Evolutionary conservation across 805 yeast genomes (phyloP).

Genomic region (Starmerella bombicola): DNA sequence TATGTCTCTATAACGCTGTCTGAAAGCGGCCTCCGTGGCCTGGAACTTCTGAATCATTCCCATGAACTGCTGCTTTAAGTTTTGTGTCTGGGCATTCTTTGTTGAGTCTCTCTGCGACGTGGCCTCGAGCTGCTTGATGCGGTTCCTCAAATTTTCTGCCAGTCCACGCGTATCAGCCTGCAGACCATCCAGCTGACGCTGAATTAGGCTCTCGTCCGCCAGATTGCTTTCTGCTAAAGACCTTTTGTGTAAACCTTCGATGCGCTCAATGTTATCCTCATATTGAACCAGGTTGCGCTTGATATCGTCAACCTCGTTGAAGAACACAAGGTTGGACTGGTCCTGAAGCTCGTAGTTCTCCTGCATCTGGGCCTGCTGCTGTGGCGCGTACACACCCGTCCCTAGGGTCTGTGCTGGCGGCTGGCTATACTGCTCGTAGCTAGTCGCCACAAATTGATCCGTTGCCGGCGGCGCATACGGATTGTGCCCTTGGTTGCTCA

Average conservation of each 20-base stretch:
- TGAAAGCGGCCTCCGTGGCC: slow-evolving; percentile 71
- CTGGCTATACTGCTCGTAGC: slow-evolving; percentile 15
- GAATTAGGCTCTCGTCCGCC: slow-evolving; percentile 53
- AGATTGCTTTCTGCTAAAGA: slow-evolving; percentile 61
- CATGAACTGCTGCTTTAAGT: slow-evolving; percentile 72
- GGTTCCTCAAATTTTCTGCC: slow-evolving; percentile 59
- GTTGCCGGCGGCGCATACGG: slow-evolving; percentile 17
- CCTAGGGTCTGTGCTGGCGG: slow-evolving; percentile 1
- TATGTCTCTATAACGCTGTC: slow-evolving; percentile 70
- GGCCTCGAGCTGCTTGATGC: slow-evolving; percentile 66
- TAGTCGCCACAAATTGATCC: slow-evolving; percentile 17
- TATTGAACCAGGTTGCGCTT: slow-evolving; percentile 60
- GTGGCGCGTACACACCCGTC: neutral
- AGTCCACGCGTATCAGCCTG: slow-evolving; percentile 67
- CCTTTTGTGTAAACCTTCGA: slow-evolving; percentile 57
- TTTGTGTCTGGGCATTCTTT: slow-evolving; percentile 82
- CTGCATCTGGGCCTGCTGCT: slow-evolving; percentile 9
- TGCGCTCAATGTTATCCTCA: slow-evolving; percentile 52
- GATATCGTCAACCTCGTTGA: slow-evolving; percentile 54
- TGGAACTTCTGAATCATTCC: slow-evolving; percentile 77
- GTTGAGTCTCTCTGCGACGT: slow-evolving; percentile 45
- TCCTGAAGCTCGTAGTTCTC: slow-evolving; percentile 21
- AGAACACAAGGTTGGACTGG: slow-evolving; percentile 45
- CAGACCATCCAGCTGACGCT: slow-evolving; percentile 64
- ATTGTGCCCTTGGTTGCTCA: slow-evolving; percentile 14